Evolutionary conservation across 2,329 filamentous ascomycete genomes (phyloP), one percentile per base, ranked within the genome.

Genomic region (Paramyrothecium sp.): DNA sequence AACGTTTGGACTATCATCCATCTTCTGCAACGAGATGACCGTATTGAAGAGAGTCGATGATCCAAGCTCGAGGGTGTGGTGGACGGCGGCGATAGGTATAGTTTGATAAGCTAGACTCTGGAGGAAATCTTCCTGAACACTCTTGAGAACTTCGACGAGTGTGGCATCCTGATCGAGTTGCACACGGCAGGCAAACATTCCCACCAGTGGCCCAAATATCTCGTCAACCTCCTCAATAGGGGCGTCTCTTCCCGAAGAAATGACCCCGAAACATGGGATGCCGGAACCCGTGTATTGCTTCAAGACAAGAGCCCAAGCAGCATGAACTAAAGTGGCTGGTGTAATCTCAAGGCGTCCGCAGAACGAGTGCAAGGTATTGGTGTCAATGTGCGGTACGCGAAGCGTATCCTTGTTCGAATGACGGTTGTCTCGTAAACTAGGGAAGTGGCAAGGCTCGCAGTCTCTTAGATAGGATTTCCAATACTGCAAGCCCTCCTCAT

Each of bases 221-320:
- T 78, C 71, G 2, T 78, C 72, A 12, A 84, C 78, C 1, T 76
- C 74, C 2, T 73, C 68, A 1, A 86, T 70, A 1, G 80, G 75
- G 3, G 78, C 73, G 58, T 85, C 82, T 16, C 83, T 73, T 2
- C 83, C 83, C 0, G 80, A 81, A 3, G 81, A 67, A 0, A 84
- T 74, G 56, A 83, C 81, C 1, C 82, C 83, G 58, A 85, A 85
- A 30, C 77, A 80, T 0, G 84, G 75, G 46, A 81, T 77, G 3
- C 71, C 69, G 1, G 71, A 67, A 0, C 75, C 75, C 1, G 81
- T 81, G 60, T 81, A 83, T 3, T 68, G 69, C 2, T 76, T 72
- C 3, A 86, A 64, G 0, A 82, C 73, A 20, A 84, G 70, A 1
- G 76, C 78, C 83, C 83, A 85, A 3, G n/a, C n/a, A 4, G 38